A percentile compares a stretch with the other conserved stretches of the same genome.
phyloP scores from a whole-genome alignment of 78 protist genomes.

The Dictyostelium purpureum region DNA sequence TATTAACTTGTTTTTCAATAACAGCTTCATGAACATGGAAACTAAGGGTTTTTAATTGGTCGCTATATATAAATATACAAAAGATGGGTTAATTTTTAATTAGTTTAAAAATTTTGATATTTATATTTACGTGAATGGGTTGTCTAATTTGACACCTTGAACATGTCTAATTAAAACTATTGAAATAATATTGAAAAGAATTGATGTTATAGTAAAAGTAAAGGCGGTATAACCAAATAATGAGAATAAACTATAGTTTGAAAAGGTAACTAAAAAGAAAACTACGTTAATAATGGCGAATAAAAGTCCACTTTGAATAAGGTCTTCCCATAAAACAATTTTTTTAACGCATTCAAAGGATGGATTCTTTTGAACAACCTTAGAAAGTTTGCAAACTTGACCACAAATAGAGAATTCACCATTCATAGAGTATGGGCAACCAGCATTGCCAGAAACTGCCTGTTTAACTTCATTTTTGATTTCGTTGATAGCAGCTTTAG shows the following conservation, averaged over 20 bases:
- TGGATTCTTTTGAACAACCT: conserved; percentile 25
- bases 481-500: conserved; percentile 7
- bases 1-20: conserved; percentile 44
- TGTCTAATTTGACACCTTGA: conserved; percentile 25
- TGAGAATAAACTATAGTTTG: conserved; percentile 25
- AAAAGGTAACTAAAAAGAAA: conserved; percentile 19
- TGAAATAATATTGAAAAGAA: conserved; percentile 27
- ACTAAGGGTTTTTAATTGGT: conserved; percentile 54
- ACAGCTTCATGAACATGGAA: conserved; percentile 65
- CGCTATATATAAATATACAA: conserved; percentile 35
- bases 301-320: conserved; percentile 49
- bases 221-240: conserved; percentile 41
- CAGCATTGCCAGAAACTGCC: neutral
- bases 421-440: conserved; percentile 54
- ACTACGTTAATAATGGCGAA: conserved; percentile 49
- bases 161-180: conserved; percentile 20
- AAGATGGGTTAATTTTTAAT: no score
- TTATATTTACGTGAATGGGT: conserved; percentile 34
- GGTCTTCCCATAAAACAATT: conserved; percentile 45
- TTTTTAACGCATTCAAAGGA: conserved; percentile 37
- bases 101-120: no score
- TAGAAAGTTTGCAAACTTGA: conserved; percentile 14
- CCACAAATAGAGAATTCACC: conserved; percentile 58
- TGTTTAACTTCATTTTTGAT: conserved; percentile 26
- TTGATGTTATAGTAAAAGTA: conserved; percentile 12